Evolutionary conservation across 2,329 filamentous ascomycete species (phyloP), one percentile per base, ranked within the genome.

Genomic region (Fusarium sp.): DNA sequence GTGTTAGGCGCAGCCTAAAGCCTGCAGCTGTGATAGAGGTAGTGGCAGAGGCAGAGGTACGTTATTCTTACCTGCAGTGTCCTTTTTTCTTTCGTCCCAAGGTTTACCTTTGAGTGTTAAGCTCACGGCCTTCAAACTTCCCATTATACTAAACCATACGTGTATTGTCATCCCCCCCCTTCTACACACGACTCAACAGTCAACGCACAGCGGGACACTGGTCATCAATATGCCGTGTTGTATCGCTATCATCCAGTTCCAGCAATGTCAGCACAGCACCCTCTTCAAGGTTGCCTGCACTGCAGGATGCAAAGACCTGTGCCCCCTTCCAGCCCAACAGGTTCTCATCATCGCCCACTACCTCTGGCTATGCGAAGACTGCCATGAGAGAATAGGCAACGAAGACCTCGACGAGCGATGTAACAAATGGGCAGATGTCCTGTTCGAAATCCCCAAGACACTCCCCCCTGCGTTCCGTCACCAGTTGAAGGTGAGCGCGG

Each of bases 201-300:
- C n/a, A 27, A 25, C 9, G 17, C 39, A n/a, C 15, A 8, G 15
- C 39, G 32, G 6, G 13, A 25, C n/a, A 30, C 20, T 23, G 5
- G 6, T n/a, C 53, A n/a, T 22, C 50, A 58, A 32, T 30, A 78
- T 78, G 76, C 73, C 75, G 23, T 78, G 76, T 67, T 74, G 72
- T 51, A 58, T 77, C 40, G 68, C 67, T 43, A 72, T 76, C 22
- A 40, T 76, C 8, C 62, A 68, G 19, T 76, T 58, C 58, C 51
- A 39, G 7, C 66, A 60, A 48, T 78, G 76, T 53, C n/a, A 44
- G 17, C 76, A 78, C 58, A 66, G 46, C 44, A 65, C 20, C 17
- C 62, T 77, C 19, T 65, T 66, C 62, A 77, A 76, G 54, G 44
- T 76, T 23, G 71, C 71, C 39, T 78, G 76, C 70, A 75, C 72